Percentiles rank a stretch among this genome's conserved stretches.
Evolutionary conservation across 2,329 filamentous ascomycete species (phyloP).

Genomic region (Penicillium brevicompactum): DNA sequence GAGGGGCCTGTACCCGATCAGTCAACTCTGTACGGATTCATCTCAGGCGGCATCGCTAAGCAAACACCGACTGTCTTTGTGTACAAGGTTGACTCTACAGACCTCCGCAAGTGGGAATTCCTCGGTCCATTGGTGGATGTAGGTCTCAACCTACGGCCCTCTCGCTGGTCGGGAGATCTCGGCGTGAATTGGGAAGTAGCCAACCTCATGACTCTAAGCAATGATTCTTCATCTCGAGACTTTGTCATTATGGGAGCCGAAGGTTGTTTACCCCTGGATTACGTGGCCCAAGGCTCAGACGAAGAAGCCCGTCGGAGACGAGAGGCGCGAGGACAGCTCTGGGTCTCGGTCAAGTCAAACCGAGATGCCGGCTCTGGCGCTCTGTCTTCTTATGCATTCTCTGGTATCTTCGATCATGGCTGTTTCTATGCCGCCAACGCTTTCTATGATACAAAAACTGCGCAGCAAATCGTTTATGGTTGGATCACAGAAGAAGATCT

Average conservation of each 20-base stretch:
- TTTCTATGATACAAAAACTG: conserved; percentile 49
- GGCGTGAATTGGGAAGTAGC: conserved; percentile 57
- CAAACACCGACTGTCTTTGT: conserved; percentile 51
- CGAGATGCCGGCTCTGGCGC: conserved; percentile 1
- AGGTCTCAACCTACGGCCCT: conserved; percentile 41
- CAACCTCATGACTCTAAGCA: conserved; percentile 48
- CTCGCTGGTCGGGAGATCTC: conserved; percentile 53
- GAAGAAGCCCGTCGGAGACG: conserved; percentile 21
- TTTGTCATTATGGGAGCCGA: conserved; percentile 53
- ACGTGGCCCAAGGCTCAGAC: not conserved
- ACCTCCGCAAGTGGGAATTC: conserved; percentile 50
- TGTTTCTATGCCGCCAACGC: conserved; percentile 54
- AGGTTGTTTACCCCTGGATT: conserved; percentile 34
- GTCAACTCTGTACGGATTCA: conserved; percentile 47
- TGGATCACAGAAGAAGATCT: conserved; percentile 58
- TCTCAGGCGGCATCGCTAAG: conserved; percentile 51
- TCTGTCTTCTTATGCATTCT: conserved; percentile 41
- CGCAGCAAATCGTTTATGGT: conserved; percentile 48
- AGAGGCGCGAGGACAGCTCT: conserved; percentile 42
- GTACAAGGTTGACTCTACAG: conserved; percentile 45
- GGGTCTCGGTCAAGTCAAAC: conserved; percentile 45
- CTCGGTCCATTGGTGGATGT: conserved; percentile 47
- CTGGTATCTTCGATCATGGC: conserved; percentile 53
- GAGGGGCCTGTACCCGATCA: conserved; percentile 6
- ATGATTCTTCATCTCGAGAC: conserved; percentile 34